phyloP scores from a whole-genome alignment of 495 filamentous ascomycete genomes.

The Echria macrotheca region DNA sequence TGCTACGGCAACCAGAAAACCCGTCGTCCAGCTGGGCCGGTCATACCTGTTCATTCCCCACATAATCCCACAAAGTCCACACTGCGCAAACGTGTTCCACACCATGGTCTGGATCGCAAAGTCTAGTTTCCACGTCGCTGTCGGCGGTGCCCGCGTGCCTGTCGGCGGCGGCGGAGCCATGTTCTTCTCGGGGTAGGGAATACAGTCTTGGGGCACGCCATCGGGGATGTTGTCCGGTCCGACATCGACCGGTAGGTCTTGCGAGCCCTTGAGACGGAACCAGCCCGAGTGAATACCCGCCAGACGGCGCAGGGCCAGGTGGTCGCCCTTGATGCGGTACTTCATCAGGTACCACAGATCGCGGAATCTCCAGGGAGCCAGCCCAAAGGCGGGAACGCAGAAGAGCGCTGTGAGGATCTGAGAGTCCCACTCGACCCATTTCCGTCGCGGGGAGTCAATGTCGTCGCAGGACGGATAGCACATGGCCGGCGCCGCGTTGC shows the following conservation, averaged over 20 bases:
- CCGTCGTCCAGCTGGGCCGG: constrained; percentile 69
- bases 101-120: constrained; percentile 72
- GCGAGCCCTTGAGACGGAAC: constrained; percentile 62
- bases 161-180: constrained; percentile 55
- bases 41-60: constrained; percentile 68
- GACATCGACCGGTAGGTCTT: constrained; percentile 36
- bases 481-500: constrained; percentile 72
- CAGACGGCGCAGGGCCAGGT: constrained; percentile 52
- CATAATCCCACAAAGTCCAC: constrained; percentile 67
- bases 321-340: constrained; percentile 52
- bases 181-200: constrained; percentile 53
- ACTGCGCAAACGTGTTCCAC: constrained; percentile 71
- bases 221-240: constrained; percentile 41
- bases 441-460: constrained; percentile 64
- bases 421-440: constrained; percentile 81
- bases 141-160: constrained; percentile 59
- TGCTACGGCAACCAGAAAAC: constrained; percentile 64
- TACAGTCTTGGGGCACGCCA: constrained; percentile 27
- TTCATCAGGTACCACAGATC: constrained; percentile 65
- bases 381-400: constrained; percentile 79
- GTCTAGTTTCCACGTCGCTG: constrained; percentile 69
- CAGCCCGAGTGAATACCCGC: constrained; percentile 64
- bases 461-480: constrained; percentile 67
- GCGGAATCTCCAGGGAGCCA: constrained; percentile 79
- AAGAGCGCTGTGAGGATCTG: constrained; percentile 82